Evolutionary conservation across 2,329 filamentous ascomycete genomes (phyloP).

Genomic region (Alternaria sp.): DNA sequence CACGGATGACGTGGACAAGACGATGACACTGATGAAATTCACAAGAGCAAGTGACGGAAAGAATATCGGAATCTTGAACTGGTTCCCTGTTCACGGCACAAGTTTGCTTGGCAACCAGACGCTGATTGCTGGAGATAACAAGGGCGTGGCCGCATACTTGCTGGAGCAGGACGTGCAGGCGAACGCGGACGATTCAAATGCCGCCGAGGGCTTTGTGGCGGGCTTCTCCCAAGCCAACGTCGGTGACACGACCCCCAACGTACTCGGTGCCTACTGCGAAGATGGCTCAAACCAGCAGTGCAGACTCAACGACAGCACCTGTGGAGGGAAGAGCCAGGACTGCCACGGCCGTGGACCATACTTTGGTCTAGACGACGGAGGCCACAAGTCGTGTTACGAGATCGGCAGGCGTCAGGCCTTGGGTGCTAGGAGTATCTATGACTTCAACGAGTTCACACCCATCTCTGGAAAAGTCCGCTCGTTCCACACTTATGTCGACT

Average conservation of each 20-base stretch:
- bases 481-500: conserved; percentile 85
- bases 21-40: conserved; percentile 81
- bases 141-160: conserved; percentile 86
- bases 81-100: conserved; percentile 92
- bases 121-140: conserved; percentile 91
- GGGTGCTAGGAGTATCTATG: conserved; percentile 67
- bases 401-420: conserved; percentile 76
- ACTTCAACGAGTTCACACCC: conserved; percentile 59
- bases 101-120: conserved; percentile 93
- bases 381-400: conserved; percentile 76
- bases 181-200: conserved; percentile 53
- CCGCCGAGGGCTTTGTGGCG: conserved; percentile 76
- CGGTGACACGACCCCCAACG: conserved; percentile 89
- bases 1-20: conserved; percentile 72
- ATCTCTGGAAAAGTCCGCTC: conserved; percentile 74
- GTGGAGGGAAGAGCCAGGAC: conserved; percentile 72
- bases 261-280: conserved; percentile 87
- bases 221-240: conserved; percentile 93
- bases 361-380: conserved; percentile 69
- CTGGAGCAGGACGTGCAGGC: conserved; percentile 74
- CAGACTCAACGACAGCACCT: conserved; percentile 83
- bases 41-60: conserved; percentile 76
- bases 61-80: conserved; percentile 82
- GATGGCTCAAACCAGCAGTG: conserved; percentile 75
- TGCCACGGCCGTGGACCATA: conserved; percentile 79